A percentile compares a stretch with the other conserved stretches of the same genome.
These are phyloP conservation scores for Dentipellis sp. DNA, from an alignment of 768 basidiomycete genomes.

Conservation along the genomic window DNA sequence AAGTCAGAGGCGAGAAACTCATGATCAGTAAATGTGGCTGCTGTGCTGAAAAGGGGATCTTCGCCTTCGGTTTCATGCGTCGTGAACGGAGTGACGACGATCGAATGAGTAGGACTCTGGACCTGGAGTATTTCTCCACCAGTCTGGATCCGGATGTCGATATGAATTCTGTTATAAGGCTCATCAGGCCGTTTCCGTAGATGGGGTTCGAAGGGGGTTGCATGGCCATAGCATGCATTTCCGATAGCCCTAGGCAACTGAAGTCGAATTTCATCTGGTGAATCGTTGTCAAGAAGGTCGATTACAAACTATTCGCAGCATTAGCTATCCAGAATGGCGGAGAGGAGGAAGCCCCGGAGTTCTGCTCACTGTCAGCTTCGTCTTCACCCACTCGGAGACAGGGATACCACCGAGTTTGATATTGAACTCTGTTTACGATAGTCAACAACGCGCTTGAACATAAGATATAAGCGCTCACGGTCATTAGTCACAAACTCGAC, in stretches of 20 bases:
- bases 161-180: constrained; percentile 26
- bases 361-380: constrained; percentile 30
- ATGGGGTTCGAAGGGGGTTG: constrained; percentile 28
- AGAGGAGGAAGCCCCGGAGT: neutral
- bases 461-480: constrained; percentile 25
- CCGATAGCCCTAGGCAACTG: constrained; percentile 43
- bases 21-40: constrained; percentile 29
- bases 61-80: constrained; percentile 27
- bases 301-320: constrained; percentile 34
- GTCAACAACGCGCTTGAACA: neutral
- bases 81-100: constrained; percentile 24
- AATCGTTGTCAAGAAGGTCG: constrained; percentile 41
- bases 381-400: constrained; percentile 28
- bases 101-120: constrained; percentile 34
- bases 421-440: constrained; percentile 35
- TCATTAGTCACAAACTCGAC: constrained; percentile 43
- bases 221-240: constrained; percentile 35
- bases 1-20: constrained; percentile 40
- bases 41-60: constrained; percentile 25
- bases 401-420: constrained; percentile 50
- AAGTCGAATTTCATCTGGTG: constrained; percentile 38
- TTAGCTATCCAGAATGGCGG: neutral
- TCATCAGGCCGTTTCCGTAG: constrained; percentile 19
- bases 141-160: constrained; percentile 40
- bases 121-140: constrained; percentile 33